These are phyloP conservation scores for Pancytospora philotis DNA, from an alignment of 371 early-diverging fungal genomes.

Conservation along the genomic window DNA sequence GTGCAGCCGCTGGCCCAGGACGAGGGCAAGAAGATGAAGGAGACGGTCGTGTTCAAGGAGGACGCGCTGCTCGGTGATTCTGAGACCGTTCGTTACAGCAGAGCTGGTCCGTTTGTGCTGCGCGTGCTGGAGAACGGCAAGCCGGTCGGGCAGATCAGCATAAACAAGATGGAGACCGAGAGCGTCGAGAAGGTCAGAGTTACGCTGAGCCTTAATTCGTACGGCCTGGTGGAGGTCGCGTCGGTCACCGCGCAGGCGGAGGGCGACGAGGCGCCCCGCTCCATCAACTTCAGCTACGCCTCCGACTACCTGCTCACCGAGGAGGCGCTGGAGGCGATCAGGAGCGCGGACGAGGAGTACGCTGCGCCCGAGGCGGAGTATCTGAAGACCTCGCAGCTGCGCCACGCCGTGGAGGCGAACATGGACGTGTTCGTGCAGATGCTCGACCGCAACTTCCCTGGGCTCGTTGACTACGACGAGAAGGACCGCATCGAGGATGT, in stretches of 20 bases:
- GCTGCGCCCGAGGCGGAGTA: not conserved
- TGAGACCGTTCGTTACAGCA: conserved; percentile 32
- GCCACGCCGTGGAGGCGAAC: not conserved
- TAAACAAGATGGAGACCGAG: conserved; percentile 30
- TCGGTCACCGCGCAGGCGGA: conserved; percentile 5
- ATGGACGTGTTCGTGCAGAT: not conserved
- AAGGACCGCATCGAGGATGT: conserved; percentile 2
- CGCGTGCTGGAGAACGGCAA: conserved; percentile 37
- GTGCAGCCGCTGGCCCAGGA: not conserved
- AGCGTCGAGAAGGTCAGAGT: conserved; percentile 27
- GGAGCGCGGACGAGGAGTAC: not conserved
- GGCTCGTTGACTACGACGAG: conserved; percentile 6
- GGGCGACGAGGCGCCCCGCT: not conserved
- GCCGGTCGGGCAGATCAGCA: conserved; percentile 25
- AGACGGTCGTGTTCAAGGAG: conserved; percentile 30
- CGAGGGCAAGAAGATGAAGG: conserved; percentile 10
- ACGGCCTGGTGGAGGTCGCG: conserved; percentile 37
- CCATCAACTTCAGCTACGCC: not conserved
- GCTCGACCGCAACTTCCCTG: conserved; percentile 7
- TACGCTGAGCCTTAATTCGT: conserved; percentile 20
- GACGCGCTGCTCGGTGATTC: not conserved
- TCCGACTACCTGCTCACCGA: not conserved
- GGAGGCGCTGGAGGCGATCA: conserved; percentile 12
- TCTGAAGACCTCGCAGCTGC: not conserved
- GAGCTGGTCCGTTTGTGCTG: conserved; percentile 25